Percentiles rank a stretch among this genome's conserved stretches.
Conservation (phyloP, 31 red algal genomes). For the Asparagopsis taxiformis region DNA sequence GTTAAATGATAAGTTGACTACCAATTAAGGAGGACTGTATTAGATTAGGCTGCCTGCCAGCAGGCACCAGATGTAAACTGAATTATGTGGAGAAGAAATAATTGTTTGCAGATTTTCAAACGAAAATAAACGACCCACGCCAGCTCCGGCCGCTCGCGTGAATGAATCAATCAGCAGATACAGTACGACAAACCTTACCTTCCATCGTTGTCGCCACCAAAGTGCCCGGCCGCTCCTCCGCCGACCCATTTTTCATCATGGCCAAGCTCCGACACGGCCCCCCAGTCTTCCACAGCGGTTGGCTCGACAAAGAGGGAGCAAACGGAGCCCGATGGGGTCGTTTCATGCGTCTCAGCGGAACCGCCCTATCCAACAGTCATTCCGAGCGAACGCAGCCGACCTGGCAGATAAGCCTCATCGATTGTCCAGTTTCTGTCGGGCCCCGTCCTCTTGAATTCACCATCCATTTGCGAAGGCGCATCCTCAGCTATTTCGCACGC, state of each 20-base stretch:
- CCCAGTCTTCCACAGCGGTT: conserved; percentile 73
- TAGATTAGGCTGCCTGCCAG: not conserved
- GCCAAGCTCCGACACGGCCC: conserved; percentile 75
- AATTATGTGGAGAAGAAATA: not conserved
- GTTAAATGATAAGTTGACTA: conserved; percentile 40
- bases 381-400: conserved; percentile 35
- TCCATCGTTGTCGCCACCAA: too few relatives aligned
- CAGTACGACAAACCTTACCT: too few relatives aligned
- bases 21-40: not conserved
- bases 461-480: conserved; percentile 64
- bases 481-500: conserved; percentile 78
- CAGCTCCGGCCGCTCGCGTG: too few relatives aligned
- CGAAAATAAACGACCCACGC: too few relatives aligned
- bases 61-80: not conserved
- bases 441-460: conserved; percentile 69
- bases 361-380: conserved; percentile 81
- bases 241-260: conserved; percentile 13
- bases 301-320: conserved; percentile 84
- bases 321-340: conserved; percentile 45
- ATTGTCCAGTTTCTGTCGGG: conserved; percentile 67
- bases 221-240: not conserved
- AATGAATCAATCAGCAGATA: too few relatives aligned
- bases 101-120: not conserved
- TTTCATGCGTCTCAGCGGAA: conserved; percentile 79
- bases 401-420: conserved; percentile 76